Percentiles rank a stretch among this genome's conserved stretches.
Conservation (phyloP, 2,329 filamentous ascomycete genomes). For the Escovopsis sp. region DNA sequence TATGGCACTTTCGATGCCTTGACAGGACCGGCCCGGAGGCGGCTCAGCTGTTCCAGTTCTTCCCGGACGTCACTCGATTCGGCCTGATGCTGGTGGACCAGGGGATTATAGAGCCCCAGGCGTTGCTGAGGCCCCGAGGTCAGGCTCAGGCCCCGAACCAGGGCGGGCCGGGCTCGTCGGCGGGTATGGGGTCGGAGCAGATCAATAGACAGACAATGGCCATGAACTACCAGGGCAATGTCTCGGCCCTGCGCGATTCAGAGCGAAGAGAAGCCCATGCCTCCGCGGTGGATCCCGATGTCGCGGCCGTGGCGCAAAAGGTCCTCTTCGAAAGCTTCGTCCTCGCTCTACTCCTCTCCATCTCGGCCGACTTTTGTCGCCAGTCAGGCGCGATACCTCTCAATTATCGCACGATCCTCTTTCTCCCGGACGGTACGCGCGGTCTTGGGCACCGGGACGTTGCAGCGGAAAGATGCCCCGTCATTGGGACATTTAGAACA, state of each 20-base stretch:
- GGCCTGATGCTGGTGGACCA: slow-evolving; percentile 31
- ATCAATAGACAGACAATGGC: slow-evolving; percentile 11
- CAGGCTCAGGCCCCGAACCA: slow-evolving; percentile 24
- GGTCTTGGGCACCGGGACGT: slow-evolving; percentile 7
- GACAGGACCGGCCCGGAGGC: slow-evolving; percentile 23
- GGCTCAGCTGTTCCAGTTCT: slow-evolving; percentile 19
- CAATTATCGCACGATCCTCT: slow-evolving; percentile 36
- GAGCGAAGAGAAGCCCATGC: slow-evolving; percentile 16
- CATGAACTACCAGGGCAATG: slow-evolving; percentile 5
- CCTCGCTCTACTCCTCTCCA: slow-evolving; percentile 33
- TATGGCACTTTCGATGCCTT: slow-evolving; percentile 40
- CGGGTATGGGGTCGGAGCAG: slow-evolving; percentile 23
- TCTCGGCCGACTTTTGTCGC: slow-evolving; percentile 34
- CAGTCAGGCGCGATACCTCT: slow-evolving; percentile 34
- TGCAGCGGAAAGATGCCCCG: slow-evolving; percentile 9
- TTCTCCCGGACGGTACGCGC: slow-evolving; percentile 17
- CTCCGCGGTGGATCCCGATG: slow-evolving; percentile 9
- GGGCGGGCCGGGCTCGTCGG: slow-evolving; percentile 31
- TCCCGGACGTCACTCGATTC: slow-evolving; percentile 28
- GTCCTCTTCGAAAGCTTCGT: slow-evolving; percentile 40
- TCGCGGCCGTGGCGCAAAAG: slow-evolving; percentile 16
- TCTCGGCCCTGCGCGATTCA: slow-evolving; percentile 9
- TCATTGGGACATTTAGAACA: slow-evolving; percentile 35
- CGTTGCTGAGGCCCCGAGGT: slow-evolving; percentile 29
- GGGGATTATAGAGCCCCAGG: slow-evolving; percentile 33